Conservation (phyloP, 2,329 filamentous ascomycete species). For the Ophiostoma montium region DNA sequence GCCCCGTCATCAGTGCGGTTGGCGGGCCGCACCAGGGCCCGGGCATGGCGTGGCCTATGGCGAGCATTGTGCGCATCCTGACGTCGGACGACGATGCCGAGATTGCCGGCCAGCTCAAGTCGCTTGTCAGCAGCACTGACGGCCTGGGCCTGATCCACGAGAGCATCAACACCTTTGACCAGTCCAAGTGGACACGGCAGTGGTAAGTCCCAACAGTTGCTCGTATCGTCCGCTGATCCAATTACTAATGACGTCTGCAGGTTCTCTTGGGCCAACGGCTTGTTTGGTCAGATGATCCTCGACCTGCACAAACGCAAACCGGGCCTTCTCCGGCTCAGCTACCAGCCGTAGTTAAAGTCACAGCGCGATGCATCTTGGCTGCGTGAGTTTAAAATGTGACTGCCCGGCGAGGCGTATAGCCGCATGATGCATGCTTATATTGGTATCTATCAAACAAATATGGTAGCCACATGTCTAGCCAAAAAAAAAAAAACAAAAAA, state of each 20-base stretch:
- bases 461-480: too few relatives aligned
- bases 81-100: slow-evolving; percentile 63
- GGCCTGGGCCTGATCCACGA: slow-evolving; percentile 70
- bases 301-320: slow-evolving; percentile 61
- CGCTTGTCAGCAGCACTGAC: slow-evolving; percentile 55
- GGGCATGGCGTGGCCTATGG: slow-evolving; percentile 79
- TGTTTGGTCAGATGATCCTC: slow-evolving; percentile 72
- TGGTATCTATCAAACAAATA: neutral
- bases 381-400: too few relatives aligned
- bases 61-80: slow-evolving; percentile 62
- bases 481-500: too few relatives aligned
- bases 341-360: slow-evolving; percentile 21
- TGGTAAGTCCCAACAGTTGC: too few relatives aligned
- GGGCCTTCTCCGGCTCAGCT: slow-evolving; percentile 27
- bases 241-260: slow-evolving; percentile 9
- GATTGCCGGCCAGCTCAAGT: slow-evolving; percentile 49
- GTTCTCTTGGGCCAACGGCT: slow-evolving; percentile 84
- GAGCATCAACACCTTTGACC: slow-evolving; percentile 53
- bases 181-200: slow-evolving; percentile 28
- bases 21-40: slow-evolving; percentile 43
- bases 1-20: slow-evolving; percentile 35
- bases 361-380: too few relatives aligned
- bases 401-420: too few relatives aligned
- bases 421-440: too few relatives aligned
- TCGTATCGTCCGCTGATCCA: too few relatives aligned